Evolutionary conservation across 228 moss, liverwort and hornwort species (phyloP), one percentile per base, ranked within the genome.

Genomic region (Sphagnum fallax): DNA sequence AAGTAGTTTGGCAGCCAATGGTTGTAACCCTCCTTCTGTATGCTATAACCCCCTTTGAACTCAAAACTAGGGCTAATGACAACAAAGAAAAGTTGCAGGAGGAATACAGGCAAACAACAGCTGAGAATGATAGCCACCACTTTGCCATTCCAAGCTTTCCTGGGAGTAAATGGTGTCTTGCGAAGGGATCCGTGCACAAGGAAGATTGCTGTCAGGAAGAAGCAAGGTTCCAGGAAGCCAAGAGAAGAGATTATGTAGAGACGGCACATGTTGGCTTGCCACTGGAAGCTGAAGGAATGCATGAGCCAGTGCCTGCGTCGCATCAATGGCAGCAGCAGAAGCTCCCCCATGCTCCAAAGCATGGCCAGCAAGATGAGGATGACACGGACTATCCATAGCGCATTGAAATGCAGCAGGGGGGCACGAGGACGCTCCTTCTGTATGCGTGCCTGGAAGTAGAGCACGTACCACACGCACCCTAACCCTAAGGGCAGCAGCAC

Each of bases 141-240:
- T 86, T 92, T 92, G 79, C 90, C 89, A 71, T 95, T 95, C 95
- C 95, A 95, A 4, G 87, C 80, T 75, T 81, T 85, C 71, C 95
- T 88, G 65, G 95, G 90, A 52, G 95, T 92, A 63, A 95, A 92
- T 11, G 95, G 92, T 6, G 84, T 89, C 68, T 76, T 86, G 70
- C 92, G 84, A 16, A 95, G 73, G 8, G 95, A 92, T 58, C 95
- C 92, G 60, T 95, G 90, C 60, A 95, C 87, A 69, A 95, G 68
- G 73, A 95, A 95, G 14, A 95, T 91, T 61, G 95, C 95, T 4
- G 95, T 89, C 49, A 95, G 92, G 67, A 95, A 95, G 72, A 83
- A 95, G 63, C 92, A 90, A 58, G 95, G 95, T 83, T 95, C 95
- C 80, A 95, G 75, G 48, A 95, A 78, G 51, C 95, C 95, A 70